Evolutionary conservation across 75 land plant species (phyloP).

Genomic region (Pinus tabuliformis): DNA sequence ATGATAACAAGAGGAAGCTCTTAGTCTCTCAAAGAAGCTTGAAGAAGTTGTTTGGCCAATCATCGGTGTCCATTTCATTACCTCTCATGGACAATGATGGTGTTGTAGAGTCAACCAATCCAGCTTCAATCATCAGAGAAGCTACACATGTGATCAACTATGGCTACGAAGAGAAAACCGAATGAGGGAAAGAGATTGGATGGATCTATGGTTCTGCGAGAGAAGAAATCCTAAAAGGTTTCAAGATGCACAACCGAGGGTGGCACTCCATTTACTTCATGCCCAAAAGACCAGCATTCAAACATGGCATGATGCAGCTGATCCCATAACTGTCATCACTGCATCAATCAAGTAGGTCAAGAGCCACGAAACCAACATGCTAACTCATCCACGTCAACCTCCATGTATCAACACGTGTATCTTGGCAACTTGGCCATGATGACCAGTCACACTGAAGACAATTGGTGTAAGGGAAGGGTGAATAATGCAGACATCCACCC

Average conservation of each 20-base stretch:
- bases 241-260: constrained; percentile 75
- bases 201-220: constrained; percentile 84
- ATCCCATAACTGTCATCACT: too few relatives aligned
- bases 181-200: constrained; percentile 76
- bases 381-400: too few relatives aligned
- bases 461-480: too few relatives aligned
- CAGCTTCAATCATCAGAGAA: constrained; percentile 49
- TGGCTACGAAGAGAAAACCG: constrained; percentile 6
- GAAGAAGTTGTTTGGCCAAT: constrained; percentile 56
- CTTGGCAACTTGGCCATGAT: too few relatives aligned
- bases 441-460: too few relatives aligned
- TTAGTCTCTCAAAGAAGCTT: too few relatives aligned
- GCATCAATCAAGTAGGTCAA: too few relatives aligned
- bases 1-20: constrained; percentile 25
- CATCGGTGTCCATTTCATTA: constrained; percentile 58
- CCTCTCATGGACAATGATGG: constrained; percentile 51
- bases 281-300: constrained; percentile 25
- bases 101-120: constrained; percentile 38
- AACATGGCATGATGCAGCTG: too few relatives aligned
- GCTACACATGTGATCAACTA: constrained; percentile 72
- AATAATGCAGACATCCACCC: too few relatives aligned
- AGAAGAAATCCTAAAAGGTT: constrained; percentile 68
- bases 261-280: constrained; percentile 28
- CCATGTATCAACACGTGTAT: too few relatives aligned
- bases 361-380: too few relatives aligned